Base-by-base conservation (phyloP, 2,329 filamentous ascomycete genomes). In the Dactylellina sp. region DNA sequence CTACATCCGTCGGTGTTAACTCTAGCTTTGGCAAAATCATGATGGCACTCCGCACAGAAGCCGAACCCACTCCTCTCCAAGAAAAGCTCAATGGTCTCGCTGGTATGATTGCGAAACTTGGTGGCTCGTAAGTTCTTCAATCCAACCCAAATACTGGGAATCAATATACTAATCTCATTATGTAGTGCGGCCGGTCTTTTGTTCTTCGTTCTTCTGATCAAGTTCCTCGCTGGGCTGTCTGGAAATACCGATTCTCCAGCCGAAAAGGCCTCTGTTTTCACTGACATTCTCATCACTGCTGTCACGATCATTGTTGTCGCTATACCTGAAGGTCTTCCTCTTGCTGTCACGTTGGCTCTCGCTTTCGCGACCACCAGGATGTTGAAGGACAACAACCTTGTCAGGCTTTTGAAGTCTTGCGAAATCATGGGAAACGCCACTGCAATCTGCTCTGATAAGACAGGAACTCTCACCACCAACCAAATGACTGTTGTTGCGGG, bases 141-240 rank as follows among this genome's bases (percentile, higher is more conserved):
- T 28, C 14, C 50, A 22, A 1, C 35, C 37, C n/a, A 12, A 6
- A 12, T 40, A 40, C n/a, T 5, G n/a, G 9, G 37, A n/a, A 32
- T 24, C 7, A n/a, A 37, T 14, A 47, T 76, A 57, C 72, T 77
- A 63, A 77, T 47, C 5, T 22, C 14, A n/a, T 11, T n/a, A 65
- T 53, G 16, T 50, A 84, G 87, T 74, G 91, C 92, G 53, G 92
- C 90, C 76, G 83, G 95, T 12, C 83, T 92, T 7, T 84, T 97
- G 50, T 97, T 97, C 82, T 85, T 94, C 50, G 90, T 96, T 49
- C 85, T 97, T 12, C 87, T 97, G 79, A 93, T 97, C 82, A 87
- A 92, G 78, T 97, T 96, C 79, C 84, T 95, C 7, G 91, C 89
- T 52, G 83, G 87, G 11, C 85, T 97, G 1, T 85, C 81, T 62